Evolutionary conservation across 495 filamentous ascomycete genomes (phyloP), one percentile per base, ranked within the genome.

Genomic region (Sabuloglossum arenarium): DNA sequence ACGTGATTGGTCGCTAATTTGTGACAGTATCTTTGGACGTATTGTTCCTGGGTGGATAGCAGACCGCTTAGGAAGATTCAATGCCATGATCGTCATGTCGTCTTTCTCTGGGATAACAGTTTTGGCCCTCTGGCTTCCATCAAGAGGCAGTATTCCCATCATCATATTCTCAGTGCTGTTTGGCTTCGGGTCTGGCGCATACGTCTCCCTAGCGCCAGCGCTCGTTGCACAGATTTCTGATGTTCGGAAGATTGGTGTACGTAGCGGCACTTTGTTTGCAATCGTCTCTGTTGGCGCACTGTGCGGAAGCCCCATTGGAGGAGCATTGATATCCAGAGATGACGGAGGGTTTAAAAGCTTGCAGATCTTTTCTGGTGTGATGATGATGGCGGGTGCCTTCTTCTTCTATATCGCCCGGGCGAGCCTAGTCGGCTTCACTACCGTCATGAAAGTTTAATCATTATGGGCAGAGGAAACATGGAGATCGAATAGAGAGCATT

Each of bases 271-370:
- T 0, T 66, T 79, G 55, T 86, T 88, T 62, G 73, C 78, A 28
- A 66, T 79, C 30, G 69, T 79, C 14, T 73, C 76, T 3, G 64
- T 88, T 53, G 85, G 79, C 25, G 80, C 77, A 0, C 65, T 91
- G 55, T 80, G 76, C 0, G 82, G 82, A 3, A 78, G 72, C 37
- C 86, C 86, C 0, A 86, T 90, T 63, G 85, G 77, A 4, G 85
- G 86, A 10, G 81, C 79, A 0, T 70, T 91, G 42, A 68, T 86
- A 1, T 62, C 62, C 1, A 65, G 68, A 16, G 69, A 80, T 56
- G 24, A 75, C 60, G 81, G 79, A 5, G 60, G 65, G 0, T 88
- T 78, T 63, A 61, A 72, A 3, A 74, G 76, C 27, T 53, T 86
- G 51, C 75, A 82, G 66, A 69, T 88, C 3, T 90, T 85, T 59